Percentiles rank a stretch among this genome's conserved stretches.
Conservation (phyloP, 306 rosid genomes). For the Sesbania bispinosa region DNA sequence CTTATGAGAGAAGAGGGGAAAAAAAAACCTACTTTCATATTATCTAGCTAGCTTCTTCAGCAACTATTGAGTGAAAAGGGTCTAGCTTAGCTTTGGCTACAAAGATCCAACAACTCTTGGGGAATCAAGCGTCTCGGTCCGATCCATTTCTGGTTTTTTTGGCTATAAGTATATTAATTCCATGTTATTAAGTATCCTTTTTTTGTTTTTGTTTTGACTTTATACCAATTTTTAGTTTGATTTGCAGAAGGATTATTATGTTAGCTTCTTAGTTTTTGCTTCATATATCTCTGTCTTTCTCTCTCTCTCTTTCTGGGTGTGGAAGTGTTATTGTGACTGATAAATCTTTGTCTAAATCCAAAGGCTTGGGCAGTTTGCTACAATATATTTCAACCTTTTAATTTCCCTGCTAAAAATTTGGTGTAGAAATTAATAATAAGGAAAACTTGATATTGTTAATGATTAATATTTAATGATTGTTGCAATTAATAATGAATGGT, state of each 20-base stretch:
- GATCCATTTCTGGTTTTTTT: slow-evolving; percentile 57
- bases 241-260: slow-evolving; percentile 16
- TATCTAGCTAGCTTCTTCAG: slow-evolving; percentile 19
- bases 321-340: slow-evolving; percentile 14
- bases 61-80: slow-evolving; percentile 25
- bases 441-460: neutral
- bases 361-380: neutral
- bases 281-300: neutral
- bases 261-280: neutral
- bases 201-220: neutral
- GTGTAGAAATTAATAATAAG: neutral
- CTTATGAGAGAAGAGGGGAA: slow-evolving; percentile 3
- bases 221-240: slow-evolving; percentile 26
- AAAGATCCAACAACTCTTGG: slow-evolving; percentile 54
- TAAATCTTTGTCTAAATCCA: slow-evolving; percentile 18
- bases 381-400: slow-evolving; percentile 1
- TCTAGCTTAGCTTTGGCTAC: slow-evolving; percentile 28
- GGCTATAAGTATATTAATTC: slow-evolving; percentile 29
- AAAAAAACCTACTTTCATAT: slow-evolving; percentile 45
- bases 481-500: slow-evolving; percentile 7
- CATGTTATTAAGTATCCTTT: slow-evolving; percentile 13
- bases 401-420: neutral
- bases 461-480: neutral
- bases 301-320: neutral
- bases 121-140: slow-evolving; percentile 99